Base-by-base conservation (phyloP, 2,329 filamentous ascomycete genomes). In the Colletotrichum plurivorum region DNA sequence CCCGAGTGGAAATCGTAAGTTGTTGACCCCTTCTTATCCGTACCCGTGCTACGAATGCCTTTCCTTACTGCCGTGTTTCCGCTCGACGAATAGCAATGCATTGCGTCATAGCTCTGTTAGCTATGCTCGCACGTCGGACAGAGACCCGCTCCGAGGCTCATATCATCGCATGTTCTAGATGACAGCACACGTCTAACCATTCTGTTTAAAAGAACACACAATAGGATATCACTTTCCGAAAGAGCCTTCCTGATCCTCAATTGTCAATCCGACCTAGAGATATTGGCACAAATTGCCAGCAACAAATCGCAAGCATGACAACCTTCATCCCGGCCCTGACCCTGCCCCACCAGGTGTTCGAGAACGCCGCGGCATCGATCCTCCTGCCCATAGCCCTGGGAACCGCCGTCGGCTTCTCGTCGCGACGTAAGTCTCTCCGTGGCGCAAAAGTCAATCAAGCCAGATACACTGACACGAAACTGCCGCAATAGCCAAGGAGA, bases 301-400 rank as follows among this genome's bases (percentile, higher is more conserved):
- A 43, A 41, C 41, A 25, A 31, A 51, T 20, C 51, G 36, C 58
- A 79, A 86, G 71, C 8, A 97, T 96, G 93, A 95, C 93, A 12
- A 90, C 93, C 71, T 92, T 92, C 79, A 89, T 96, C 69, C 90
- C 93, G n/a, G 90, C 89, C 46, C 81, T 97, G 72, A 94, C 93
- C 22, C 85, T 97, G 18, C 94, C 94, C 2, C 82, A 86, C 54
- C 84, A 88, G 73, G 81, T 95, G 72, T 95, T 97, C 79, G 86
- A 89, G 75, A 90, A 88, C 77, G 89, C 93, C 5, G 90, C 93
- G 8, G 85, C 88, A 31, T 92, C 93, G 18, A 89, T 96, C 71
- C 87, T 97, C 46, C 84, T 97, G 1, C 94, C 94, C 45, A 84
- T 97, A 56, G 86, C 87, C 5, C 82, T 93, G 5, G 94, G 94